Evolutionary conservation across 2,329 filamentous ascomycete species (phyloP), one percentile per base, ranked within the genome.

Genomic region (Boeremia lycopersici): DNA sequence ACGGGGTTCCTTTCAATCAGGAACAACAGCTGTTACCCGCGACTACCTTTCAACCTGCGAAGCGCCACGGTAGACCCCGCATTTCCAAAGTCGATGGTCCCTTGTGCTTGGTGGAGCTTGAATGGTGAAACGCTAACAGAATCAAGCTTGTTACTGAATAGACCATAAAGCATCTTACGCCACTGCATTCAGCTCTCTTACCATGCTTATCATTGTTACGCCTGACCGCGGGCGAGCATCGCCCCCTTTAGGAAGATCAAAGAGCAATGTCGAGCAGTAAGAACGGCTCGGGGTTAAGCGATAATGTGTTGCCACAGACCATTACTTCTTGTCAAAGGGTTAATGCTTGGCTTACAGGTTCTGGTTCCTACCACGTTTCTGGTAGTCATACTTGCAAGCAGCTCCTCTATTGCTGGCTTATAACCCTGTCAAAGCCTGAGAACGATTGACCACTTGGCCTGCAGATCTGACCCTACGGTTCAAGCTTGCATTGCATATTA

Each of bases 381-480:
- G n/a, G 13, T 12, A 4, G 12, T 23, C 29, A 30, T 23, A 11
- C 31, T 13, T 19, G 12, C 15, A 26, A 15, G 26, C 23, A 23
- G 23, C 44, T 34, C 30, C 30, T 25, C 31, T 38, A n/a, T 41
- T 25, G 19, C 41, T 38, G 26, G 25, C 31, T 47, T 55, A 47
- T 50, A 55, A 49, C 36, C 47, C 31, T 50, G 41, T 46, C 46
- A 42, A 25, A 47, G 29, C 46, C 42, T 42, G 31, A 46, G 19
- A 29, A 26, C 26, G 26, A 34, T 28, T 29, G 26, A 30, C n/a
- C 12, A 26, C 31, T 50, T 30, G 29, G 15, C 12, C 29, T 35
- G 10, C 29, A 29, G 31, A 10, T 23, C 35, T 48, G 28, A 39
- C 23, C 35, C 42, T 17, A 44, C 35, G 34, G 31, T 51, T 39